Conservation (phyloP, 768 basidiomycete genomes). For the Cantharellus anzutake region DNA sequence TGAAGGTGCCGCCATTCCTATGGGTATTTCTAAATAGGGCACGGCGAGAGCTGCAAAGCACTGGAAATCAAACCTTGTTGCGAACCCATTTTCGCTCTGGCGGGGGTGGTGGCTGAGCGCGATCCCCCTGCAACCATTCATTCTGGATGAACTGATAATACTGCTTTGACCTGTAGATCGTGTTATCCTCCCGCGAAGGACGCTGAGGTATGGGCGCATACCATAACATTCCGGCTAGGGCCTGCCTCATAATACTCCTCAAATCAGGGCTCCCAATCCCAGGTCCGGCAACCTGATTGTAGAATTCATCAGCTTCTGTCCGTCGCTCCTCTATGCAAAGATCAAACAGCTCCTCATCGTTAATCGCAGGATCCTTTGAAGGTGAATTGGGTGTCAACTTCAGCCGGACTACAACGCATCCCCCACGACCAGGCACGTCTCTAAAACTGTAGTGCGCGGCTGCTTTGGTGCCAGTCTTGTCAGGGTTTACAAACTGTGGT, state of each 20-base stretch:
- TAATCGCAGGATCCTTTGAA: constrained; percentile 57
- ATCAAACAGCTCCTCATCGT: constrained; percentile 82
- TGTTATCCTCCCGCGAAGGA: too few species aligned
- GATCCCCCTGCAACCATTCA: constrained; percentile 92
- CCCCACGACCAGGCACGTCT: constrained; percentile 77
- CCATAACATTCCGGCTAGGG: constrained; percentile 94
- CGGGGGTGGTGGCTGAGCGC: constrained; percentile 86
- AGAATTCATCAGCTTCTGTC: constrained; percentile 93
- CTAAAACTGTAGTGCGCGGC: constrained; percentile 81
- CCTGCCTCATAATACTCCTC: constrained; percentile 92
- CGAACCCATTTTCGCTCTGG: constrained; percentile 68
- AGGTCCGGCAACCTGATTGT: constrained; percentile 58
- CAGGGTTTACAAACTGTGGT: constrained; percentile 57
- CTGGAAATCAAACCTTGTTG: constrained; percentile 36
- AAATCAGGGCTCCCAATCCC: constrained; percentile 63
- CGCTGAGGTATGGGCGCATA: constrained; percentile 7
- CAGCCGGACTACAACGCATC: constrained; percentile 85
- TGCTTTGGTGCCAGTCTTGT: constrained; percentile 74
- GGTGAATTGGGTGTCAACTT: constrained; percentile 69
- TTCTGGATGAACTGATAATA: constrained; percentile 92
- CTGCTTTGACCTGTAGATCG: constrained; percentile 54
- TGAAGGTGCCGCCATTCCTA: constrained; percentile 95
- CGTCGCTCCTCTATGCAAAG: constrained; percentile 76
- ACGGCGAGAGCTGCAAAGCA: neutral
- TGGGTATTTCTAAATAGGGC: neutral